A percentile compares a stretch with the other conserved stretches of the same genome.
Conservation (phyloP, 352 stramenopile species). For the Phytopythium cucurbitacearum region DNA sequence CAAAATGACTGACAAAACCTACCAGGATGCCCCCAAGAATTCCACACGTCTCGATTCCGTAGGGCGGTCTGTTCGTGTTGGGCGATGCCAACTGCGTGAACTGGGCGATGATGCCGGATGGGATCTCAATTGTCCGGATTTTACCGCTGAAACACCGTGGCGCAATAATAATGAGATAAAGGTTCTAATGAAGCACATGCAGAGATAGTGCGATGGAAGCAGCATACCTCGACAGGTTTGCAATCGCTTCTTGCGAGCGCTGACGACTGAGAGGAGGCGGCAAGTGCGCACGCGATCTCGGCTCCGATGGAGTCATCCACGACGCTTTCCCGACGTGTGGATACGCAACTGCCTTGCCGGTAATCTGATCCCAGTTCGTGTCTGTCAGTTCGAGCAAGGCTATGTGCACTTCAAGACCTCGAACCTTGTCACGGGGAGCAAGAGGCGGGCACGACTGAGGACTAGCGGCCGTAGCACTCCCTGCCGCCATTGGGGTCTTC, state of each 20-base stretch:
- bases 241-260: slow-evolving; percentile 52
- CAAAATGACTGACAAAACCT: slow-evolving; percentile 5
- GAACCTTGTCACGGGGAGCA: slow-evolving; percentile 20
- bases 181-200: neutral
- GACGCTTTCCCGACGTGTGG: slow-evolving; percentile 55
- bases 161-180: slow-evolving; percentile 3
- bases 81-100: slow-evolving; percentile 77
- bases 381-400: neutral
- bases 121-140: slow-evolving; percentile 66
- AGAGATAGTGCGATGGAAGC: neutral
- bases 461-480: neutral
- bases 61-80: slow-evolving; percentile 66
- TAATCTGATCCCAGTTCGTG: neutral
- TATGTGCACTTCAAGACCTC: neutral
- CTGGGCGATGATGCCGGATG: slow-evolving; percentile 58
- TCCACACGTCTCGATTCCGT: slow-evolving; percentile 89
- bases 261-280: slow-evolving; percentile 38
- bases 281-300: slow-evolving; percentile 9
- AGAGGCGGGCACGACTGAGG: slow-evolving; percentile 7
- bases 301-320: slow-evolving; percentile 38
- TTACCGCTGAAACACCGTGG: slow-evolving; percentile 31
- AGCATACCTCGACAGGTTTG: slow-evolving; percentile 52
- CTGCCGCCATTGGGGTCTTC: neutral
- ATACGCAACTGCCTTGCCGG: slow-evolving; percentile 34
- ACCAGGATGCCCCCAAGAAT: slow-evolving; percentile 83